Evolutionary conservation across 176 grass and related monocot genomes (phyloP).

Genomic region (Microstegium vimineum): DNA sequence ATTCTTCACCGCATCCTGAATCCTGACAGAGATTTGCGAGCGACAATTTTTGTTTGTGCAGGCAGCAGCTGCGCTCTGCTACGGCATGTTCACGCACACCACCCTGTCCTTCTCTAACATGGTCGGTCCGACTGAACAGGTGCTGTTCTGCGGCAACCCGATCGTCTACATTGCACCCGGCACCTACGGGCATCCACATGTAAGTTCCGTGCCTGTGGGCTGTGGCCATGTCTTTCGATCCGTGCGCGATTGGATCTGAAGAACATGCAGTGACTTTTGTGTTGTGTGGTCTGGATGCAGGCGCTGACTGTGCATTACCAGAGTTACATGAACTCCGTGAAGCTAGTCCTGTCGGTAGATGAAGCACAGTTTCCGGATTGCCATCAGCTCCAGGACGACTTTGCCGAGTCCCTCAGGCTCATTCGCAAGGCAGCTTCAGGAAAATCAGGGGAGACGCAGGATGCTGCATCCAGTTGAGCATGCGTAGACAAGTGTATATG

Average conservation of each 20-base stretch:
- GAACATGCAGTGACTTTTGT: neutral
- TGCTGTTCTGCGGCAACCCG: conserved; percentile 61
- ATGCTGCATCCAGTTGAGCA: neutral
- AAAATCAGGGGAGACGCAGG: neutral
- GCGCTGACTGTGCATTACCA: conserved; percentile 73
- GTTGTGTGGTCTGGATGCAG: conserved; percentile 27
- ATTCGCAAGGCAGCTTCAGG: conserved; percentile 46
- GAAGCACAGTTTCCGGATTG: conserved; percentile 55
- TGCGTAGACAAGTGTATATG: neutral
- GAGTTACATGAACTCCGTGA: conserved; percentile 73
- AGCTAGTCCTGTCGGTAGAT: conserved; percentile 60
- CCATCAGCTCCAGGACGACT: conserved; percentile 61
- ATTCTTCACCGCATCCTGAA: neutral
- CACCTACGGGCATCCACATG: conserved; percentile 71
- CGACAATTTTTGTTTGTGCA: neutral
- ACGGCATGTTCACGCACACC: conserved; percentile 56
- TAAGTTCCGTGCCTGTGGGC: too few relatives aligned
- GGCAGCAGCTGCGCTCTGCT: conserved; percentile 48
- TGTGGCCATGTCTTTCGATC: too few relatives aligned
- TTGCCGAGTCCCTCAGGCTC: conserved; percentile 53
- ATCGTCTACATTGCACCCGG: conserved; percentile 71
- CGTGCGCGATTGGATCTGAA: neutral
- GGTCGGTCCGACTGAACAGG: conserved; percentile 57
- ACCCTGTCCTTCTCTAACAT: conserved; percentile 83
- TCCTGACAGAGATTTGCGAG: neutral